Evolutionary conservation across 129 eudicot genomes (phyloP).

Genomic region (Glebionis coronaria): DNA sequence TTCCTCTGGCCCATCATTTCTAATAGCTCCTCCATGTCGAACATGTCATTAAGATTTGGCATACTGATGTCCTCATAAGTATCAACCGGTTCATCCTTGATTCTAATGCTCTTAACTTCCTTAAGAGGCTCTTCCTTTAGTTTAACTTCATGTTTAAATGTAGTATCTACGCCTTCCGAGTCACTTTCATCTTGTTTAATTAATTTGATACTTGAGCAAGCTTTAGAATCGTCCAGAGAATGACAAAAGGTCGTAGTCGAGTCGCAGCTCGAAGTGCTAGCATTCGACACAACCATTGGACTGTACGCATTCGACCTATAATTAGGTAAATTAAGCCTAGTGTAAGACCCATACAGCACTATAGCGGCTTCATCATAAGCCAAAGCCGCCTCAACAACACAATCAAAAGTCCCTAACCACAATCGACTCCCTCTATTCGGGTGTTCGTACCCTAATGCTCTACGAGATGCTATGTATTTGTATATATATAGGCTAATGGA

Average conservation of each 20-base stretch:
- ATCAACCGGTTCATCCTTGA: slow-evolving; percentile 13
- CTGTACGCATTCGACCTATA: slow-evolving; percentile 15
- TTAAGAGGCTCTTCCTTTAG: slow-evolving; percentile 25
- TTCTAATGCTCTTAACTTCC: not conserved
- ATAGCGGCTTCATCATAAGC: slow-evolving; percentile 93
- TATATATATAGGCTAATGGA: too few species aligned
- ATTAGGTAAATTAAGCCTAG: slow-evolving; percentile 53
- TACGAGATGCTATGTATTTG: too few species aligned
- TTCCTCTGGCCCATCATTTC: slow-evolving; percentile 28
- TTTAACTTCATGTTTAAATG: slow-evolving; percentile 13
- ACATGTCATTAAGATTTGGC: slow-evolving; percentile 47
- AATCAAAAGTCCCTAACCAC: slow-evolving; percentile 83
- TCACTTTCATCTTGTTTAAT: slow-evolving; percentile 18
- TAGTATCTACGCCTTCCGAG: not conserved
- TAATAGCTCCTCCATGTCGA: slow-evolving; percentile 64
- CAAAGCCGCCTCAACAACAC: slow-evolving; percentile 67
- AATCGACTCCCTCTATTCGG: slow-evolving; percentile 69
- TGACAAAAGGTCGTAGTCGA: slow-evolving; percentile 30
- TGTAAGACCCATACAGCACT: slow-evolving; percentile 73
- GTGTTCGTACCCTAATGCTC: too few species aligned
- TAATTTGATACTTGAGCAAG: not conserved
- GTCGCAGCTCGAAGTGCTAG: slow-evolving; percentile 28
- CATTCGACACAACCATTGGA: not conserved
- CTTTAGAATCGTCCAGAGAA: slow-evolving; percentile 15
- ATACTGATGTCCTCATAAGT: not conserved